Base-by-base conservation (phyloP, 139 green algal genomes). In the Picochlorum costavermella region DNA sequence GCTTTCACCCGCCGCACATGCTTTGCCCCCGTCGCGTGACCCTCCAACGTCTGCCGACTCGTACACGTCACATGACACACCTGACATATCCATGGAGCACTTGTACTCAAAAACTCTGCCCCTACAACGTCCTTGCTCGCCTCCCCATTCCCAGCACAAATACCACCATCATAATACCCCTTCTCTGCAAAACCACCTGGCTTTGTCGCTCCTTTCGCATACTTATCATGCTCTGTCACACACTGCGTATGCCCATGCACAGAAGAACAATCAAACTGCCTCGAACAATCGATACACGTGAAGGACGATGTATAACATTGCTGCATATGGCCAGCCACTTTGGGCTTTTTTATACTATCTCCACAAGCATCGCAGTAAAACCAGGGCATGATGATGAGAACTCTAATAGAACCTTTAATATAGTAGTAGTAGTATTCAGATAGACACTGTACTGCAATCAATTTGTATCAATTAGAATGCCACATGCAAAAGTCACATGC, bases 191-290 rank as follows among this genome's bases (percentile, higher is more conserved):
- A 92, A 56, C 90, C 89, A 3, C 90, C 90, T 3, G 88, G 84
- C 70, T 97, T 97, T 36, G 90, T 97, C 4, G 84, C 89, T 3
- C 82, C 84, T 36, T 88, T 62, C 0, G 86, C 85, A 59, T 97
- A 96, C 76, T 96, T 96, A n/a, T 96, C 80, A 37, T 92, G 83
- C 70, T 97, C 91, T 0, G 86, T 92, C 2, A 97, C 90, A 62
- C 90, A 97, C 0, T 33, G 67, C 12, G 63, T 87, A 75, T 97
- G 90, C 23, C 44, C 31, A 76, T 90, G 73, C 49, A 75, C 20
- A 13, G 53, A 70, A 25, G 65, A 20, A 9, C 62, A 49, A 74
- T 95, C 88, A 69, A 95, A 96, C 4, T 51, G 78, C 1, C 69
- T 50, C 16, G 64, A 72, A 72, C 90, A 97, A 76, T 97, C 90